Conservation (phyloP, 169 alveolate species). For the Haemoproteus tartakovskyi region DNA sequence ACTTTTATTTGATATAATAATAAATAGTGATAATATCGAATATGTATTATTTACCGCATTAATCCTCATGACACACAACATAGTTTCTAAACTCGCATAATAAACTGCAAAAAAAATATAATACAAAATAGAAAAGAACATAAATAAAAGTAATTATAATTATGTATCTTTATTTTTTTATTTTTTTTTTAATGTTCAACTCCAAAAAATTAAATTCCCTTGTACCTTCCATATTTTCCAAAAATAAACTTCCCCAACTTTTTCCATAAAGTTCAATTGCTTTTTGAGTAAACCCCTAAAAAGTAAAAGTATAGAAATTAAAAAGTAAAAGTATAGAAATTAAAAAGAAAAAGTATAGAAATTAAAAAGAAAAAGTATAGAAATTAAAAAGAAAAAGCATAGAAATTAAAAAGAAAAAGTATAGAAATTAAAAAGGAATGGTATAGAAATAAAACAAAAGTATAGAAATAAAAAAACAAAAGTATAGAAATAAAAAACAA, state of each 20-base stretch:
- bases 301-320: background rate
- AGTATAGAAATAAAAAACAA: background rate
- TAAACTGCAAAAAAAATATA: no score
- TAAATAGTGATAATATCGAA: no score
- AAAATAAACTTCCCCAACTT: constrained; percentile 22
- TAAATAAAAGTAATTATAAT: no score
- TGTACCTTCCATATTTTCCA: constrained; percentile 19
- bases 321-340: background rate
- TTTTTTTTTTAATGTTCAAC: no score
- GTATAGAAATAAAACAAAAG: background rate
- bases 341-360: background rate
- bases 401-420: background rate
- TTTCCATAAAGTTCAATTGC: constrained; percentile 22
- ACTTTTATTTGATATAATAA: no score
- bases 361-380: background rate
- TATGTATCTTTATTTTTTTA: background rate
- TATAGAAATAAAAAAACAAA: background rate
- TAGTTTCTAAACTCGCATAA: no score
- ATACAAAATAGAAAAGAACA: no score
- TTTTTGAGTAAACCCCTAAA: constrained; percentile 36
- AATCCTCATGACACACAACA: no score
- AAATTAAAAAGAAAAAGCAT: background rate
- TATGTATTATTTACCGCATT: no score
- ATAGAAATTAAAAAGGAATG: background rate
- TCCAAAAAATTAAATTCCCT: no score